Base-by-base conservation (phyloP, 202 grass and related monocot genomes). In the Miscanthus sacchariflorus region DNA sequence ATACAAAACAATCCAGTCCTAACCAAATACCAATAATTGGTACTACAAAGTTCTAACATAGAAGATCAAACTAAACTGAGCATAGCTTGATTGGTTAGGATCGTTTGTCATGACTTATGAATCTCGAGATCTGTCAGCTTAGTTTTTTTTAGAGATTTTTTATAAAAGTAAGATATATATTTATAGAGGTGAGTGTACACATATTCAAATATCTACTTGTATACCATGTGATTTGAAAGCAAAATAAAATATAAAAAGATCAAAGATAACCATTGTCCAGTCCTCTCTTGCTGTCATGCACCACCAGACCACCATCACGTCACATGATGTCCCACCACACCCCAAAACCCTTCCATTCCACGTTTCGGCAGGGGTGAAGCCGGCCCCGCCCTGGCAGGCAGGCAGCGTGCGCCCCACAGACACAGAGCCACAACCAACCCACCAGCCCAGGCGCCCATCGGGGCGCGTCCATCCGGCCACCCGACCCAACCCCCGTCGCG, bases 341-440 rank as follows among this genome's bases (percentile, higher is more conserved):
- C 1, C 7, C 30, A 76, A 63, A 76, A 58, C 70, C 77, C 64
- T 77, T 82, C 50, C 84, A 72, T 83, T 78, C 43, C 52, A 77
- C 88, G 83, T 40, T 23, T 70, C 14, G 2, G n/a, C 21, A 11
- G 4, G 21, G 21, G 19, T 59, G 54, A 59, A 3, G 25, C 7
- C 72, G 25, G 11, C 43, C 24, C 61, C 48, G n/a, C 19, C 63
- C 17, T 1, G 54, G 54, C 46, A 63, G 61, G 35, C 79, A 36
- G 61, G 35, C 79, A 36, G 45, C 69, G n/a, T 54, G 59, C 28
- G 74, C n/a, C 45, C 65, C 46, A 12, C 28, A 19, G 14, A 58
- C 12, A 3, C 18, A n/a, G 30, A 58, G 10, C 30, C 28, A 10
- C 59, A 1, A n/a, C 7, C 19, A 15, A 43, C 38, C 17, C 45